Evolutionary conservation across 768 basidiomycete genomes (phyloP).

Genomic region (Glaciozyma martinii): DNA sequence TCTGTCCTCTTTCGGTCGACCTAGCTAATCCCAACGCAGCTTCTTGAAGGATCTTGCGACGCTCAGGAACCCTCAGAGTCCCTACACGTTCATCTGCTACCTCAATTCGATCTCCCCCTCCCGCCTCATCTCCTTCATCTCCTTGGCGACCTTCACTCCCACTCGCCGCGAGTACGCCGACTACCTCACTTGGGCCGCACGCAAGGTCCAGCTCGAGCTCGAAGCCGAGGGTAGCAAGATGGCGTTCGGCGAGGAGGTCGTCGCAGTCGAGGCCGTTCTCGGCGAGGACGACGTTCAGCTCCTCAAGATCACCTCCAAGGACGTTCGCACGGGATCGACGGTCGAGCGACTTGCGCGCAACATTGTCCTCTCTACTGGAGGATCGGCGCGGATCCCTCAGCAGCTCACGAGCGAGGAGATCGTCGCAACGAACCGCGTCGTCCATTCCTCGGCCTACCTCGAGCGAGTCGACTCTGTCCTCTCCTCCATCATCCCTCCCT

Average conservation of each 20-base stretch:
- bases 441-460: conserved; percentile 27
- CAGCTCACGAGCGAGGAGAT: conserved; percentile 45
- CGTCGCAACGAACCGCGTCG: conserved; percentile 44
- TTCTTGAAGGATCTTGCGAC: neutral
- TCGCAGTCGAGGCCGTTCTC: conserved; percentile 40
- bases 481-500: conserved; percentile 44
- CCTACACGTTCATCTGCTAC: conserved; percentile 44
- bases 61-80: neutral
- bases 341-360: conserved; percentile 40
- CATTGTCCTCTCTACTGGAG: conserved; percentile 50
- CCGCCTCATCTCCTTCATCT: conserved; percentile 50
- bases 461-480: conserved; percentile 45
- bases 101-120: conserved; percentile 48
- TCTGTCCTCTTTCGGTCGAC: conserved; percentile 35
- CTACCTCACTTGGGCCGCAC: conserved; percentile 51
- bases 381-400: conserved; percentile 45
- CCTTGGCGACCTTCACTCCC: conserved; percentile 49
- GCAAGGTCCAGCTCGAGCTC: conserved; percentile 41
- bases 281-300: conserved; percentile 30
- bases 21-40: neutral
- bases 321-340: conserved; percentile 1
- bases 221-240: conserved; percentile 43
- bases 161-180: conserved; percentile 49
- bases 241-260: conserved; percentile 47
- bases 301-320: conserved; percentile 7